Evolutionary conservation across 2,329 filamentous ascomycete species (phyloP).

Genomic region (Phaeosphaeria sp.): DNA sequence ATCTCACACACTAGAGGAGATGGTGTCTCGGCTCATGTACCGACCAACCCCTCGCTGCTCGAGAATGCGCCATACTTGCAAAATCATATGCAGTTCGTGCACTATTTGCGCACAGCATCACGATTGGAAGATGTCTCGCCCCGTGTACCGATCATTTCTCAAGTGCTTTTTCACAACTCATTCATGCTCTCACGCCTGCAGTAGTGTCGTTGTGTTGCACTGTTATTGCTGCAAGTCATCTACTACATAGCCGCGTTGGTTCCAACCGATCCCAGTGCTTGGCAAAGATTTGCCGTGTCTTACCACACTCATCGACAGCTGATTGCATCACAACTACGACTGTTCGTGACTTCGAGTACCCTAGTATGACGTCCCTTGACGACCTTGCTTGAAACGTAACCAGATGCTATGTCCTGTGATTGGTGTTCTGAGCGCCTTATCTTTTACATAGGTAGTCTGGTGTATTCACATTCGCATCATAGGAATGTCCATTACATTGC

Average conservation of each 20-base stretch:
- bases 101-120: background rate
- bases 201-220: background rate
- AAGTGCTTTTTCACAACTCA: background rate
- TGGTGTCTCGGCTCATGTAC: background rate
- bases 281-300: background rate
- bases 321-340: background rate
- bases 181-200: background rate
- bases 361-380: background rate
- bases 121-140: background rate
- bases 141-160: background rate
- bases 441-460: background rate
- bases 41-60: too few species aligned
- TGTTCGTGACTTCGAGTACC: background rate
- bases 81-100: background rate
- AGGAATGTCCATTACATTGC: background rate
- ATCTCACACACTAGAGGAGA: background rate
- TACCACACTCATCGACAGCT: background rate
- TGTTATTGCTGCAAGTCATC: background rate
- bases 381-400: background rate
- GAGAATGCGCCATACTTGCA: background rate
- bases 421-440: background rate
- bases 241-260: too few species aligned
- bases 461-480: background rate
- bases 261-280: background rate
- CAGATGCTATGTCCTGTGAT: background rate